Base-by-base conservation (phyloP, 495 filamentous ascomycete species). In the Zalerion maritima region DNA sequence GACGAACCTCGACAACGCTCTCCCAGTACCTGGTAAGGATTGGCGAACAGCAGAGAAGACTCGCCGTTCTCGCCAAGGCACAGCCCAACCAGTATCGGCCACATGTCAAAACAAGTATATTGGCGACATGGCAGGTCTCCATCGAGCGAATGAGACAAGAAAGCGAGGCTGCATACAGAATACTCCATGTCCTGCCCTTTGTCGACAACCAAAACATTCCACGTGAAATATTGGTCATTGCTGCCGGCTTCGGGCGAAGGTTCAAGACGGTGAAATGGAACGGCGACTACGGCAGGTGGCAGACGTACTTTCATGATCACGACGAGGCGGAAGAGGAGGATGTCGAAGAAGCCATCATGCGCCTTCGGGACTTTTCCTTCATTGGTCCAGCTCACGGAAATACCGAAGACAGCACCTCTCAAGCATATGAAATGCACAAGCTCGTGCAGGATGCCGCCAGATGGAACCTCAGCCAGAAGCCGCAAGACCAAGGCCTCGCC, bases 61-160 rank as follows among this genome's bases (percentile, higher is more conserved):
- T 28, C 31, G 14, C 21, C 25, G 3, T 38, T 4, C 35, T 45
- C 7, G 27, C 22, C 13, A 19, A 24, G 23, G 36, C 42, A 6
- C 28, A 45, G 20, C 25, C 28, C 14, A 35, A 41, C 16, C 35
- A 26, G 23, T 30, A 41, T 26, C 38, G 42, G 18, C 25, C n/a
- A 7, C 9, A 31, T n/a, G 26, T 36, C 9, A 28, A 40, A 2
- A 47, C 43, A 26, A 43, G 32, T 29, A 7, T 47, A n/a, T 18
- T 47, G 17, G 29, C 40, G 34, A 47, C 43, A 10, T 47, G 43
- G 40, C 18, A 35, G 21, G 38, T 44, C 11, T 47, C 43, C 9
- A 36, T 41, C 15, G 33, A 41, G 11, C 34, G 32, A n/a, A 29
- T 47, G 16, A 31, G 34, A 21, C 32, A 30, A 10, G 34, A 47